A percentile compares a stretch with the other conserved stretches of the same genome.
Evolutionary conservation across 2,329 filamentous ascomycete species (phyloP).

Genomic region (Pyrenophora teres): DNA sequence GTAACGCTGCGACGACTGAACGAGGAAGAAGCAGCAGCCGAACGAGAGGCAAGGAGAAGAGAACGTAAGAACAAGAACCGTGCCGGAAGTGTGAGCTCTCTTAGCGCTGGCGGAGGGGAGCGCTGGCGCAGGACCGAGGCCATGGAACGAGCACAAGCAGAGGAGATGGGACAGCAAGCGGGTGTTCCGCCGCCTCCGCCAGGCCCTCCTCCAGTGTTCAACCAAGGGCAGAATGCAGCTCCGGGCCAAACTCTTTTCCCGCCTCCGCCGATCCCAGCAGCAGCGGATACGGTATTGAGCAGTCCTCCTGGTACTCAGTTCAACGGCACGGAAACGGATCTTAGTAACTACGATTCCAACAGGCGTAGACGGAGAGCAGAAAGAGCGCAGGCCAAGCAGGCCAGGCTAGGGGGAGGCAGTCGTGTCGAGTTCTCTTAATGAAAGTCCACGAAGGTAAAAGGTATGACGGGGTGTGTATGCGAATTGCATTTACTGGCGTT

Average conservation of each 20-base stretch:
- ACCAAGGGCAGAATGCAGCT: slow-evolving; percentile 5
- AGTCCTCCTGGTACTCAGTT: slow-evolving; percentile 43
- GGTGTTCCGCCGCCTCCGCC: slow-evolving; percentile 39
- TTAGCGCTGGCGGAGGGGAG: slow-evolving; percentile 44
- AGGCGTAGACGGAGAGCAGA: slow-evolving; percentile 47
- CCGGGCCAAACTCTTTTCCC: slow-evolving; percentile 31
- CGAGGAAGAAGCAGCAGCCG: slow-evolving; percentile 65
- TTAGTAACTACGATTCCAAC: slow-evolving; percentile 48
- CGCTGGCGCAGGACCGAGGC: slow-evolving; percentile 48
- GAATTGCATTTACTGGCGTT: slow-evolving; percentile 18
- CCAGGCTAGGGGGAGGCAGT: slow-evolving; percentile 42
- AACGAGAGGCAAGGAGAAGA: slow-evolving; percentile 59
- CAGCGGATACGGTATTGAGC: slow-evolving; percentile 40
- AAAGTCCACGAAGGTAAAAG: slow-evolving; percentile 8
- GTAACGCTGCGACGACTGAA: slow-evolving; percentile 66
- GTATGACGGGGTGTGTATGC: not conserved
- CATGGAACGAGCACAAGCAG: slow-evolving; percentile 43
- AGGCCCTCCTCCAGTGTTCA: slow-evolving; percentile 34
- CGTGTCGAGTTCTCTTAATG: slow-evolving; percentile 48
- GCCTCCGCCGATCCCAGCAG: slow-evolving; percentile 43
- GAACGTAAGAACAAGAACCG: slow-evolving; percentile 50
- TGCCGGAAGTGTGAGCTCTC: slow-evolving; percentile 48
- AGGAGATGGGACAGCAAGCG: slow-evolving; percentile 32
- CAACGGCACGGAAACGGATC: slow-evolving; percentile 46
- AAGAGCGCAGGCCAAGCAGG: slow-evolving; percentile 46